Percentiles rank a stretch among this genome's conserved stretches.
These are phyloP conservation scores for Rhipidocladum racemiflorum DNA, from an alignment of 176 grass and related monocot species.

Conservation along the genomic window DNA sequence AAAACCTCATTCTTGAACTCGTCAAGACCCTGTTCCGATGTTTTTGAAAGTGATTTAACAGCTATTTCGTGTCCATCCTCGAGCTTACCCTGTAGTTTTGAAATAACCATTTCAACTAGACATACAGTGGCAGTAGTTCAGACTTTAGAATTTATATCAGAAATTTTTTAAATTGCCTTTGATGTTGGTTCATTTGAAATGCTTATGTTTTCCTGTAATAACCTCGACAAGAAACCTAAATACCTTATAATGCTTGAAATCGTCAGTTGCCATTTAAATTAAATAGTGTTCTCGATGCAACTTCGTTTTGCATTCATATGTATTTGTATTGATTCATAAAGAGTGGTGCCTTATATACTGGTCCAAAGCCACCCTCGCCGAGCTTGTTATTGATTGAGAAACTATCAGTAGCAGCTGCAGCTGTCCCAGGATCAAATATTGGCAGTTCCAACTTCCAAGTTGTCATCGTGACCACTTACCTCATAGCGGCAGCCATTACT, in stretches of 20 bases:
- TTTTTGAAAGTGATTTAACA: constrained; percentile 71
- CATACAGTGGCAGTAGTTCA: neutral
- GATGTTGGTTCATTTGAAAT: neutral
- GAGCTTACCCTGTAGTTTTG: constrained; percentile 53
- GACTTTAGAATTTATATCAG: too few species aligned
- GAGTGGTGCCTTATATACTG: constrained; percentile 52
- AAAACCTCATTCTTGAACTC: constrained; percentile 81
- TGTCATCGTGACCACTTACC: constrained; percentile 35
- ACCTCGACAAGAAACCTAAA: neutral
- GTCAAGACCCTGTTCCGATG: constrained; percentile 53
- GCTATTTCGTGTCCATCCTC: constrained; percentile 67
- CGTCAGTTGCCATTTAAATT: neutral
- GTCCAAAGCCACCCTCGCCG: constrained; percentile 65
- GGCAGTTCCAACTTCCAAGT: constrained; percentile 51
- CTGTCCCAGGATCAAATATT: constrained; percentile 53
- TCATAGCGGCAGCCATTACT: constrained; percentile 17
- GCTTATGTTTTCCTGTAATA: neutral
- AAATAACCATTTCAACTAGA: constrained; percentile 15
- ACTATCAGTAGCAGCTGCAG: constrained; percentile 50
- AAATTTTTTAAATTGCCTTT: neutral
- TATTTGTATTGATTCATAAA: neutral
- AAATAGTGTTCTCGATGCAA: neutral
- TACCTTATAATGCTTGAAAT: neutral
- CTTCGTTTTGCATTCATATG: neutral
- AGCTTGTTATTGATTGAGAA: constrained; percentile 64